Evolutionary conservation across 495 filamentous ascomycete genomes (phyloP).

Genomic region (Penicillium nucicola): DNA sequence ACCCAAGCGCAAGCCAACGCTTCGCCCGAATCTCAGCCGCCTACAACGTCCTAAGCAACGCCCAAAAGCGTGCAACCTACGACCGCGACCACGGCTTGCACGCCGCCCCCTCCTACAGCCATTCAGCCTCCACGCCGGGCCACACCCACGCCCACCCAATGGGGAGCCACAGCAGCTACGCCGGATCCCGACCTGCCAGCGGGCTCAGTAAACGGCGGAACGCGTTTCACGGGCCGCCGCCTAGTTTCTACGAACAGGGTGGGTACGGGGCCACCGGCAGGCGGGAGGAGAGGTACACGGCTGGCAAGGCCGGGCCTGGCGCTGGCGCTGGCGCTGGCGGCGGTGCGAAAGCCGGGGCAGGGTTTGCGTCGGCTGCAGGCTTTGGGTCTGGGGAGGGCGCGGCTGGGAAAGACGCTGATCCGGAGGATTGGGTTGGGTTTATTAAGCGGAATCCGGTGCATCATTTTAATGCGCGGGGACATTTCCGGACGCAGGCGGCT

Average conservation of each 20-base stretch:
- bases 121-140: conserved; percentile 36
- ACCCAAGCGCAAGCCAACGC: conserved; percentile 67
- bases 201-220: conserved; percentile 75
- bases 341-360: background rate
- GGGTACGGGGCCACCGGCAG: conserved; percentile 46
- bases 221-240: conserved; percentile 80
- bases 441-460: conserved; percentile 52
- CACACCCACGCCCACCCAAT: conserved; percentile 43
- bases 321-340: too few relatives aligned
- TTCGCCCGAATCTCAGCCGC: conserved; percentile 87
- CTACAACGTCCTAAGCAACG: conserved; percentile 72
- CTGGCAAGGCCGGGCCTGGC: conserved; percentile 6
- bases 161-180: conserved; percentile 40
- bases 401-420: conserved; percentile 5
- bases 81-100: conserved; percentile 59
- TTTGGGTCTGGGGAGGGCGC: conserved; percentile 26
- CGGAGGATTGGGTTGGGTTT: conserved; percentile 42
- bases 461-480: conserved; percentile 64
- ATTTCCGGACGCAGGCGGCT: conserved; percentile 65
- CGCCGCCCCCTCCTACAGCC: conserved; percentile 21
- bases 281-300: conserved; percentile 3
- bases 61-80: conserved; percentile 71
- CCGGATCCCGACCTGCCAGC: conserved; percentile 70
- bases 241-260: conserved; percentile 78
- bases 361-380: conserved; percentile 9